Evolutionary conservation across 352 stramenopile species (phyloP), one percentile per base, ranked within the genome.

Genomic region (Blastocystis sp.): DNA sequence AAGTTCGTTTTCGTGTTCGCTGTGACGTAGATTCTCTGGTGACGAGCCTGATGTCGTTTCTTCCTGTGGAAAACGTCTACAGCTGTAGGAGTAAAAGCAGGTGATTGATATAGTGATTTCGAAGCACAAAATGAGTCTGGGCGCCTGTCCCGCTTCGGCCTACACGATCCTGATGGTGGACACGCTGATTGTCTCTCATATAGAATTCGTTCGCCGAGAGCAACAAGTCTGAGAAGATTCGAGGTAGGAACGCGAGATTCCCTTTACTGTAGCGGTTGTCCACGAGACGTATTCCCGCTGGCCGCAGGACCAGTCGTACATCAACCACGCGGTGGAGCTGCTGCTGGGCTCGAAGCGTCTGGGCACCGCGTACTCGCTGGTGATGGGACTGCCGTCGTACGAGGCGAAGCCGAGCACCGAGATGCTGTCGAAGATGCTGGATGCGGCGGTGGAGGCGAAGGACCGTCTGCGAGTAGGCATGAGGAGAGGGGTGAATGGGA

Each of bases 401-500:
- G 27, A 27, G 6, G 42, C 49, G 16, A 4, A 16, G 6, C 34
- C 49, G 4, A 63, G 49, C n/a, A 44, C 49, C 11, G 18, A 42
- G 29, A n/a, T 84, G 24, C 36, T 84, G 3, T 44, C 76, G 42
- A 64, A 48, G 54, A 84, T 84, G 73, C 34, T 73, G 49, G 24
- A 84, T 42, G 34, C n/a, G 4, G 59, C 59, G 6, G 59, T 84
- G 49, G 40, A 38, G 6, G 54, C 54, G 40, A 49, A 49, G 24
- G 54, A 69, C n/a, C 36, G 38, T n/a, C 76, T 32, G 44, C 16
- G 59, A 38, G 73, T 69, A 73, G 42, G 54, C 4, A 9, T 51
- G 73, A 76, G 24, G 3, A 40, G n/a, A 51, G 7, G 34, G 21
- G 40, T 61, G 27, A 24, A 48, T 7, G 27, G n/a, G 34, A 73